Percentiles rank a stretch among this genome's conserved stretches.
phyloP scores from a whole-genome alignment of 345 rosid genomes.

The Aquilaria yunnanensis region DNA sequence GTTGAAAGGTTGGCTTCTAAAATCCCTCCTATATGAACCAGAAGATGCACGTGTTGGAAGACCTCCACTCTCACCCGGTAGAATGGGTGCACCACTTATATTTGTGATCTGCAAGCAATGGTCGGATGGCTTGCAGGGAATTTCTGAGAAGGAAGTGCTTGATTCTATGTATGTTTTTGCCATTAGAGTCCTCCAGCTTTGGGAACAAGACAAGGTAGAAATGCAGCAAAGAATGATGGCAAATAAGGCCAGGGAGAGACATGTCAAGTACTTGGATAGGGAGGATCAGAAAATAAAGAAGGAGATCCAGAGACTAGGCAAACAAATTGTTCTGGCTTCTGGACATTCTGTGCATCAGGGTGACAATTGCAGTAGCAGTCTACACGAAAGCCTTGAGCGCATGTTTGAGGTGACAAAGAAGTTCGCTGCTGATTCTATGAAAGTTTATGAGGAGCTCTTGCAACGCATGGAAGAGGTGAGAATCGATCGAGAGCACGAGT shows the following conservation, averaged over 20 bases:
- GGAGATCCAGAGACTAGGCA: slow-evolving; percentile 76
- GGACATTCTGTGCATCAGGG: slow-evolving; percentile 57
- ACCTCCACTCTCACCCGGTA: slow-evolving; percentile 87
- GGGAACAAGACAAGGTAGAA: slow-evolving; percentile 64
- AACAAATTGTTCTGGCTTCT: slow-evolving; percentile 48
- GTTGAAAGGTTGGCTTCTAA: slow-evolving; percentile 68
- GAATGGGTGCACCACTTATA: slow-evolving; percentile 83
- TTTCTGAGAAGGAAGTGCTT: slow-evolving; percentile 79
- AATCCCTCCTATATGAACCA: slow-evolving; percentile 71
- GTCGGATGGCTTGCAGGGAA: slow-evolving; percentile 63
- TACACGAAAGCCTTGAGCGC: slow-evolving; percentile 57
- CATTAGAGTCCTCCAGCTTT: slow-evolving; percentile 51
- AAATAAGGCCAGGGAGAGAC: slow-evolving; percentile 51
- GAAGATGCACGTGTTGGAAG: slow-evolving; percentile 79
- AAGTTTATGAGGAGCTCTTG: slow-evolving; percentile 68
- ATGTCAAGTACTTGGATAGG: slow-evolving; percentile 45
- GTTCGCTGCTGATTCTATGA: slow-evolving; percentile 52
- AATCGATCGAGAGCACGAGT: slow-evolving; percentile 26
- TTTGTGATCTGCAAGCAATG: slow-evolving; percentile 89
- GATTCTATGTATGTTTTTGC: slow-evolving; percentile 60
- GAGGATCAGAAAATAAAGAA: slow-evolving; percentile 78
- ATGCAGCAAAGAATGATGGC: slow-evolving; percentile 36
- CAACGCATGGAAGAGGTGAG: slow-evolving; percentile 62
- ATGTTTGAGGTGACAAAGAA: slow-evolving; percentile 83
- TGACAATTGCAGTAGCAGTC: slow-evolving; percentile 49